Conservation (phyloP, 2,329 filamentous ascomycete species). For the Colletotrichum cereale region DNA sequence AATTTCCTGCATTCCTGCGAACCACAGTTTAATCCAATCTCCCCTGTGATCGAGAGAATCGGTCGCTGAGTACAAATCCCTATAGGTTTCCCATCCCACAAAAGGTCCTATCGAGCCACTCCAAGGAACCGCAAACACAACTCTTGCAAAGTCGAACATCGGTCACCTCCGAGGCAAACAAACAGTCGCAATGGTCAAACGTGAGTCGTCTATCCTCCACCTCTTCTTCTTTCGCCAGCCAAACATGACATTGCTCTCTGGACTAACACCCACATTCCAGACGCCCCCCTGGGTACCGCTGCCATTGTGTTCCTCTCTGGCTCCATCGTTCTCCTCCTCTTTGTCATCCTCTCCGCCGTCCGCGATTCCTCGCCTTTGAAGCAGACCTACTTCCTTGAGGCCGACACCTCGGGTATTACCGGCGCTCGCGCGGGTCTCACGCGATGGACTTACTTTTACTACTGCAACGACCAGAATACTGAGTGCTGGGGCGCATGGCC, state of each 20-base stretch:
- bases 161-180: background rate
- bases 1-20: slow-evolving; percentile 25
- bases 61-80: slow-evolving; percentile 32
- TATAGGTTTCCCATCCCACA: slow-evolving; percentile 6
- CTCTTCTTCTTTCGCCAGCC: background rate
- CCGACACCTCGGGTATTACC: slow-evolving; percentile 79
- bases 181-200: slow-evolving; percentile 20
- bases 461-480: slow-evolving; percentile 75
- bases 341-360: slow-evolving; percentile 70
- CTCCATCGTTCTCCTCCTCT: slow-evolving; percentile 67
- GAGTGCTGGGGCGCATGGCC: slow-evolving; percentile 74
- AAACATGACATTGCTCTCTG: background rate
- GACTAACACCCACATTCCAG: slow-evolving; percentile 47
- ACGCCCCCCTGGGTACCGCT: slow-evolving; percentile 55
- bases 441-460: slow-evolving; percentile 92
- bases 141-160: background rate
- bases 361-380: slow-evolving; percentile 69
- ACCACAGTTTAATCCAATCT: background rate
- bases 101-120: slow-evolving; percentile 20
- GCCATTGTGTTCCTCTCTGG: slow-evolving; percentile 63
- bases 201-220: slow-evolving; percentile 18
- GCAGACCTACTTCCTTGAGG: slow-evolving; percentile 87
- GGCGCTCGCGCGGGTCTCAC: slow-evolving; percentile 72
- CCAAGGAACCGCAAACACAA: slow-evolving; percentile 12
- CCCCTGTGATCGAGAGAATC: background rate